phyloP scores from a whole-genome alignment of 805 yeast species.

The Starmera dryadoides region DNA sequence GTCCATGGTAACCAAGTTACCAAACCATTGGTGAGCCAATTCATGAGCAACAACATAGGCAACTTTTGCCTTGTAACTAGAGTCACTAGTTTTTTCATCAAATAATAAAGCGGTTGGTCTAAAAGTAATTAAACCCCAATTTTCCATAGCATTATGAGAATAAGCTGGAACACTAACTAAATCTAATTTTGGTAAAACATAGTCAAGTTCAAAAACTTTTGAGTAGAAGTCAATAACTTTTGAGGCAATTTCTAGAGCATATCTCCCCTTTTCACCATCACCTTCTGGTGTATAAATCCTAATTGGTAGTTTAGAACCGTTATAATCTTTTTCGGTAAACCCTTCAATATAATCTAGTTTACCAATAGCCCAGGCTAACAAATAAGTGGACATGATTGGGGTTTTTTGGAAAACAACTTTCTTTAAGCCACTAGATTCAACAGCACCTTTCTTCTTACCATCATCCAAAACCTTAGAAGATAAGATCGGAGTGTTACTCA shows the following conservation, averaged over 20 bases:
- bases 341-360: conserved; percentile 70
- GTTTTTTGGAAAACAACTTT: conserved; percentile 63
- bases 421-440: conserved; percentile 38
- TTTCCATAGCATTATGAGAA: conserved; percentile 87
- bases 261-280: conserved; percentile 59
- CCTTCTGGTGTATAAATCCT: conserved; percentile 80
- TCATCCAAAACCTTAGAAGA: conserved; percentile 52
- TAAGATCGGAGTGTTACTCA: conserved; percentile 61
- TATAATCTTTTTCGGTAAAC: conserved; percentile 22
- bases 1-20: conserved; percentile 85
- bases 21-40: conserved; percentile 90
- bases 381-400: conserved; percentile 78
- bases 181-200: conserved; percentile 76
- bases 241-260: conserved; percentile 69
- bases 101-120: conserved; percentile 68
- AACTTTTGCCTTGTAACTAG: conserved; percentile 61
- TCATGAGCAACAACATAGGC: conserved; percentile 86
- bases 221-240: conserved; percentile 71
- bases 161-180: conserved; percentile 79
- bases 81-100: conserved; percentile 63
- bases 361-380: conserved; percentile 78
- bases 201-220: conserved; percentile 63
- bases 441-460: conserved; percentile 36
- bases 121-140: conserved; percentile 75
- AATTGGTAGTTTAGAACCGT: conserved; percentile 64